A percentile compares a stretch with the other conserved stretches of the same genome.
Evolutionary conservation across 352 stramenopile species (phyloP).

Genomic region (Globisporangium rhizosaccharum): DNA sequence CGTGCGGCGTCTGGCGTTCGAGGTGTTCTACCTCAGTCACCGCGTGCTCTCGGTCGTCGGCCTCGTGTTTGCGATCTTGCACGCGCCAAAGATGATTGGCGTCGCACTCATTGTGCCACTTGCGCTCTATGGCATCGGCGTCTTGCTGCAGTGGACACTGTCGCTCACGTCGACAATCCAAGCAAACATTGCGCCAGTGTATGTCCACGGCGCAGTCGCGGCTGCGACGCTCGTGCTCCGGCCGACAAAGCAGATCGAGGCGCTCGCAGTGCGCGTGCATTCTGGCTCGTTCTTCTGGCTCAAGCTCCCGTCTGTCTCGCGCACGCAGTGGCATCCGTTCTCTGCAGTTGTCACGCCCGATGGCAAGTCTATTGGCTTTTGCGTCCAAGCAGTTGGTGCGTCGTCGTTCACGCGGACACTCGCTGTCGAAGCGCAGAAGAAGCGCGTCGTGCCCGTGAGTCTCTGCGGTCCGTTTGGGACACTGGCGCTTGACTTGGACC

Average conservation of each 20-base stretch:
- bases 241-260: conserved; percentile 43
- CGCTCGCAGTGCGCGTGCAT: conserved; percentile 50
- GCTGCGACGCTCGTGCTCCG: conserved; percentile 60
- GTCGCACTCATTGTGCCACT: conserved; percentile 58
- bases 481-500: conserved; percentile 50
- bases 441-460: conserved; percentile 40
- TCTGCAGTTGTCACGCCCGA: conserved; percentile 68
- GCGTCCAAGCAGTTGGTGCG: conserved; percentile 47
- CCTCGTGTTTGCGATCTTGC: conserved; percentile 74
- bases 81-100: conserved; percentile 49
- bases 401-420: conserved; percentile 47
- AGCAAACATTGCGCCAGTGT: conserved; percentile 19
- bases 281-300: conserved; percentile 76
- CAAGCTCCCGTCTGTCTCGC: conserved; percentile 57
- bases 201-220: conserved; percentile 25
- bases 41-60: conserved; percentile 65
- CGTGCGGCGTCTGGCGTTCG: conserved; percentile 62
- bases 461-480: conserved; percentile 70
- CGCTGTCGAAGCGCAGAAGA: conserved; percentile 33
- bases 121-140: conserved; percentile 47
- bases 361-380: conserved; percentile 77
- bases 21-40: conserved; percentile 76
- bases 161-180: conserved; percentile 45
- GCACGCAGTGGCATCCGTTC: conserved; percentile 76
- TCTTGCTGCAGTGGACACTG: conserved; percentile 47